Percentiles rank a stretch among this genome's conserved stretches.
phyloP scores from a whole-genome alignment of 2,329 filamentous ascomycete species.

The Ophidiomyces ophidiicola region DNA sequence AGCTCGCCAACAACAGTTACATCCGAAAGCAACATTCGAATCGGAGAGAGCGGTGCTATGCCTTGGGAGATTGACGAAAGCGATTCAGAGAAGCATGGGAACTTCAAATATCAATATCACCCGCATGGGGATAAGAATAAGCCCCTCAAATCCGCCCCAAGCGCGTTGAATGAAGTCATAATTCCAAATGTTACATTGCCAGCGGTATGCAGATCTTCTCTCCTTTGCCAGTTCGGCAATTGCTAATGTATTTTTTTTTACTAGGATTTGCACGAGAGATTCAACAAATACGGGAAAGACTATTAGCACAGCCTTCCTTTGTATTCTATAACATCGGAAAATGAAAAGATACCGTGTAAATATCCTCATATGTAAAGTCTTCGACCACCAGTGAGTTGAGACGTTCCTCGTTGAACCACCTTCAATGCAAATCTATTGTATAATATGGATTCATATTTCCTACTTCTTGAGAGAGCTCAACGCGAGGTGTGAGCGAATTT shows the following conservation, averaged over 20 bases:
- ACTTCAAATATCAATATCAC: conserved; percentile 64
- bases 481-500: too few relatives aligned
- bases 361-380: conserved; percentile 7
- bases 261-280: conserved; percentile 83
- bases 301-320: conserved; percentile 2
- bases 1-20: conserved; percentile 72
- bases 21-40: conserved; percentile 65
- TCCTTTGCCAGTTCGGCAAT: not conserved
- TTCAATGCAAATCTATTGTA: too few relatives aligned
- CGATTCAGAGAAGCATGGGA: conserved; percentile 45
- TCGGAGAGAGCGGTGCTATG: conserved; percentile 64
- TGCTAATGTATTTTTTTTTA: not conserved
- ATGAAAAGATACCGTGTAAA: conserved; percentile 5
- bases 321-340: not conserved
- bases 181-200: conserved; percentile 87
- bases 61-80: conserved; percentile 72
- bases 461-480: too few relatives aligned
- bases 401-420: not conserved
- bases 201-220: conserved; percentile 47
- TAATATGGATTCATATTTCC: too few relatives aligned
- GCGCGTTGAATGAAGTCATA: conserved; percentile 87
- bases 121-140: conserved; percentile 69
- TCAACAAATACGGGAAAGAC: conserved; percentile 99
- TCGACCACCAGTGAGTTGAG: conserved; percentile 4
- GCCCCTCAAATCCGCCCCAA: conserved; percentile 76